Evolutionary conservation across 306 rosid species (phyloP), one percentile per base, ranked within the genome.

Genomic region (Comarum palustre): DNA sequence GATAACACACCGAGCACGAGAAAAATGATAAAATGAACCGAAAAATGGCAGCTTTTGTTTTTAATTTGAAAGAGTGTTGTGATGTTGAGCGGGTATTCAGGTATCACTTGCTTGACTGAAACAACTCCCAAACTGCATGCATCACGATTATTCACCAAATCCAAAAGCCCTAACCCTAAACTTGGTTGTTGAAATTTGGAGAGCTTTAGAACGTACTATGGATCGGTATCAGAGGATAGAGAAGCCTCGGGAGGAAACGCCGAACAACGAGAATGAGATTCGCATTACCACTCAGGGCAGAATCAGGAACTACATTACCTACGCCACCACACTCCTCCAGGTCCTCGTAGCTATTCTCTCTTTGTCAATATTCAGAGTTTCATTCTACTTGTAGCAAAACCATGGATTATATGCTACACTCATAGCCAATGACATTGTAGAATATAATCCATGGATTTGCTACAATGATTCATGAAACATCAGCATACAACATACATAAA

Each of bases 221-320:
- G 81, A 77, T 50, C 76, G 81, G 50, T 77, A 77, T 41, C 76
- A 62, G 81, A 71, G 71, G 27, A 69, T 77, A 47, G 76, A 71
- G 76, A 77, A 77, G 76, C 81, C 72, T 10, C 66, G 58, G 64
- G 47, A 32, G 54, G 81, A 77, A 36, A 71, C 66, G 14, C 72
- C 76, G 4, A 77, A 71, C 14, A 52, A 20, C 59, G 59, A 52
- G 29, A 52, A 52, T 52, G 59, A 52, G 29, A 52, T 20, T 52
- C 59, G 59, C 29, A 20, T 20, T 4, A 52, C 59, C 15, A 22
- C 80, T 36, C 80, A 69, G 71, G 80, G 81, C 4, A 77, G 81
- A 52, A 71, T 77, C 66, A 71, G 76, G 66, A 77, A 77, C 76
- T 77, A 77, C 81, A 77, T 77, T 71, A 77, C 76, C 66, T 71